phyloP scores from a whole-genome alignment of 2,329 filamentous ascomycete genomes.

The Hypomyces rosellus region DNA sequence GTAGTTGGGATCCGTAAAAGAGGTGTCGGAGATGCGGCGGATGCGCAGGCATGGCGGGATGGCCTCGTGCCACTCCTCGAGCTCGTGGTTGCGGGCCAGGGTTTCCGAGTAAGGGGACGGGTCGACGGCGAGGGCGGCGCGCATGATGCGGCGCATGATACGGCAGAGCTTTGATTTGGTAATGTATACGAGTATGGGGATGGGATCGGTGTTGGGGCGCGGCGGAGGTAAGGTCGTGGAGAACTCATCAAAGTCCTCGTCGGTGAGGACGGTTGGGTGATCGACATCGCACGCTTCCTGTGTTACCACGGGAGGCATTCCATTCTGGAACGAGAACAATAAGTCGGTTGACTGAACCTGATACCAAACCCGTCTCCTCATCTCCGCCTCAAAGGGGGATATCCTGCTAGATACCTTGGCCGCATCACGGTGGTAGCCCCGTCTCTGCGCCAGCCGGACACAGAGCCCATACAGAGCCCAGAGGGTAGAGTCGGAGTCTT shows the following conservation, averaged over 20 bases:
- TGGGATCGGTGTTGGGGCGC: slow-evolving; percentile 36
- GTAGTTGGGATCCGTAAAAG: slow-evolving; percentile 37
- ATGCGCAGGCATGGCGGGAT: slow-evolving; percentile 36
- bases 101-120: slow-evolving; percentile 30
- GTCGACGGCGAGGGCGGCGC: slow-evolving; percentile 32
- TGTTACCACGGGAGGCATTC: slow-evolving; percentile 44
- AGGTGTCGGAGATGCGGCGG: slow-evolving; percentile 35
- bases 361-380: slow-evolving; percentile 45
- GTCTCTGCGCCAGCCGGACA: slow-evolving; percentile 43
- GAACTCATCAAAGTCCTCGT: slow-evolving; percentile 47
- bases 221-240: slow-evolving; percentile 35
- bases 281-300: slow-evolving; percentile 41
- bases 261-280: slow-evolving; percentile 40
- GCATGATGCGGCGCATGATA: slow-evolving; percentile 38
- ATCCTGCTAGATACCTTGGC: slow-evolving; percentile 33
- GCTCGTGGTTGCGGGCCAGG: slow-evolving; percentile 32
- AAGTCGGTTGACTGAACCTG: slow-evolving; percentile 42
- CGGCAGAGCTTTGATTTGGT: slow-evolving; percentile 38
- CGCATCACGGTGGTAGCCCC: slow-evolving; percentile 47
- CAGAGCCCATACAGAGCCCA: slow-evolving; percentile 44
- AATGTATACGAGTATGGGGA: slow-evolving; percentile 36
- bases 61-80: slow-evolving; percentile 29
- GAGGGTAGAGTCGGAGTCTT: slow-evolving; percentile 36
- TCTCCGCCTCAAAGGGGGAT: slow-evolving; percentile 44
- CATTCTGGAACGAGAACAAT: slow-evolving; percentile 46